Base-by-base conservation (phyloP, 306 rosid species). In the Fragaria iinumae region DNA sequence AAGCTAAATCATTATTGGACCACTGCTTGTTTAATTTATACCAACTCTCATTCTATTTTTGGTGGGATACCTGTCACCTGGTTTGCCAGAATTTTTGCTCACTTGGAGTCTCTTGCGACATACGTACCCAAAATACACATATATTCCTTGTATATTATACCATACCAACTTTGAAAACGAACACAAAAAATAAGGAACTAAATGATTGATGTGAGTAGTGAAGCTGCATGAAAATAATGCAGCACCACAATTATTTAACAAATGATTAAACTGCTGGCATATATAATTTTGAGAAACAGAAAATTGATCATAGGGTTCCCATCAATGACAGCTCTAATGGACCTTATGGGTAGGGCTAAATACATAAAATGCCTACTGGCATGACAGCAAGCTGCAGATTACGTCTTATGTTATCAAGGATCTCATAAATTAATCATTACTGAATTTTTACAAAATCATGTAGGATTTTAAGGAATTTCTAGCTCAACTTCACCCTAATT, bases 251-350 rank as follows among this genome's bases (percentile, higher is more conserved):
- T 77, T 44, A 74, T 67, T 71, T 71, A 38, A 14, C 6, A 62
- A 9, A 52, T 43, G 17, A 59, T 17, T 17, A 2, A 38, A 36
- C 47, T 17, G 75, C 34, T 60, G 77, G 77, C 77, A 64, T 62
- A 12, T 71, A 64, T 70, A 44, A 64, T 76, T 76, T 55, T 23
- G 29, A 29, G 12, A 17, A 1, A 60, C 38, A 13, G 11, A 44
- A 59, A 45, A 16, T 5, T 5, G 0, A 13, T 32, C 62, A 60
- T 45, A 16, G 60, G 69, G 77, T 63, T 81, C 69, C 74, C 52
- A 80, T 23, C 49, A 60, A 18, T 36, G 86, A 75, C 93, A 85
- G 87, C 86, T 85, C 67, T 60, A 21, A 71, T 57, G 83, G 78
- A 76, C 81, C 87, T 75, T 81, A 27, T 57, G 57, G 74, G 79